phyloP scores from a whole-genome alignment of 1,139 yeast genomes.

The Scheffersomyces quercinus region DNA sequence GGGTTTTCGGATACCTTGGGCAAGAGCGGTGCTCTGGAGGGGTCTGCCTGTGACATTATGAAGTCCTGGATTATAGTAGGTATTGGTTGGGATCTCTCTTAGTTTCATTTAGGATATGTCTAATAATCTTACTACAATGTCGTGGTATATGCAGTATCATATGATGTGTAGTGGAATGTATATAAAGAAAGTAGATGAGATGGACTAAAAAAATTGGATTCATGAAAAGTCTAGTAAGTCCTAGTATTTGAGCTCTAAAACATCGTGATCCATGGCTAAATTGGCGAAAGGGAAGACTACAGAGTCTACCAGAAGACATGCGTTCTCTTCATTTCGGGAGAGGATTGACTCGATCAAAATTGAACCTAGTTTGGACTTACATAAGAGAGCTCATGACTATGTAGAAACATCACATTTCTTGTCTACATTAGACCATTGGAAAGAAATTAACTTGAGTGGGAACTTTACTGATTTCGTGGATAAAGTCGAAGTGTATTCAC shows the following conservation, averaged over 20 bases:
- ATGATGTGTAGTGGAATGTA: no score
- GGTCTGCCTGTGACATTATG: neutral
- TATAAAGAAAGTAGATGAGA: conserved; percentile 8
- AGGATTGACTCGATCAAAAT: conserved; percentile 81
- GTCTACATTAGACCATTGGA: conserved; percentile 83
- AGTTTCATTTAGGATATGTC: no score
- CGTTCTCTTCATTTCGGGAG: conserved; percentile 76
- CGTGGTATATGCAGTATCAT: no score
- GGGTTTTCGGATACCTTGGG: conserved; percentile 40
- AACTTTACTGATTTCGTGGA: conserved; percentile 66
- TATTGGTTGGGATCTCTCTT: no score
- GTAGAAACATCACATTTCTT: conserved; percentile 78
- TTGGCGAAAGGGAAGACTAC: conserved; percentile 40
- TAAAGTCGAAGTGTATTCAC: conserved; percentile 54
- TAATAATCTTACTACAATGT: no score
- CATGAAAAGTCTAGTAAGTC: neutral
- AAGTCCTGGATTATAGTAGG: no score
- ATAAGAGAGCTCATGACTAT: conserved; percentile 65
- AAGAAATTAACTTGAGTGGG: conserved; percentile 78
- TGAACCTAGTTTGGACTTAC: conserved; percentile 72
- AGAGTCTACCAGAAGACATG: conserved; percentile 58
- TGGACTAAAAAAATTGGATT: conserved; percentile 7
- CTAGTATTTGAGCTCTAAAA: conserved; percentile 5
- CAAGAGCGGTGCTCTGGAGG: conserved; percentile 22
- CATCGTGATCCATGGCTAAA: conserved; percentile 7